These are phyloP conservation scores for Medicago truncatula DNA, from an alignment of 306 rosid species.

Conservation along the genomic window MtrunA17r5.0-ANR NC_053042.1:40957001-40957500, in stretches of 20 bases:
- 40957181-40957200: slow-evolving; percentile 4
- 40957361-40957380: not conserved
- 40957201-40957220: not conserved
- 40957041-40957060: too few species aligned
- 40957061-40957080: too few species aligned
- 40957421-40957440: too few species aligned
- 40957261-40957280: not conserved
- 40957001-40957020: too few species aligned
- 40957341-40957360: too few species aligned
- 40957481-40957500: slow-evolving; percentile 3
- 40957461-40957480: not conserved
- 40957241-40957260: slow-evolving; percentile 15
- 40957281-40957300: not conserved
- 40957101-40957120: slow-evolving; percentile 6
- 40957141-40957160: not conserved
- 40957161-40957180: slow-evolving; percentile 5
- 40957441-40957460: too few species aligned
- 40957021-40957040: too few species aligned
- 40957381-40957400: not conserved
- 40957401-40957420: too few species aligned
- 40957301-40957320: too few species aligned
- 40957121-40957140: not conserved
- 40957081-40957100: not conserved
- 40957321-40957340: too few species aligned
- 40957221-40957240: not conserved